Base-by-base conservation (phyloP, 169 alveolate species). In the Plasmodium coatneyi region DNA sequence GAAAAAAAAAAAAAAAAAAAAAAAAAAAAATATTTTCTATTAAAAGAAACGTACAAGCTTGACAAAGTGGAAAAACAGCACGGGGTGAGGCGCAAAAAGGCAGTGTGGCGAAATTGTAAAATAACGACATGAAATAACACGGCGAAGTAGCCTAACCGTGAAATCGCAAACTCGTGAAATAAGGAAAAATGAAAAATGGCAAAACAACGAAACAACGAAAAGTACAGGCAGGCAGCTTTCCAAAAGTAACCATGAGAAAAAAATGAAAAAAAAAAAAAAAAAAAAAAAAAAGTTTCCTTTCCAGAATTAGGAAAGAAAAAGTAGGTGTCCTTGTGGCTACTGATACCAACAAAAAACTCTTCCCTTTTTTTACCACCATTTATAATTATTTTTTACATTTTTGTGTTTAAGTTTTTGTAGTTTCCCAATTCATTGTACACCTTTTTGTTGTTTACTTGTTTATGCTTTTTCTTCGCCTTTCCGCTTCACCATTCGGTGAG, bases 191-290 rank as follows among this genome's bases (percentile, higher is more conserved):
- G 32, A 60, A 3, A 60, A 60, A 60, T 25, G 74, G 14, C 74
- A 60, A 60, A 60, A 60, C 34, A 60, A 60, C 74, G 74, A 60
- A 60, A 60, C 74, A 60, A 60, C 74, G 54, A 43, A 43, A 43
- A 43, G 54, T 43, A 43, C 54, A 43, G 54, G 54, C 54, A 43
- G 54, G 9, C 14, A 43, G 54, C 16, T 43, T 43, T 43, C 54
- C 16, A 43, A 43, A 43, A 43, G 54, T 43, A 43, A 9, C 54
- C 54, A 43, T 43, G 1, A 9, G n/a, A 43, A 43, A 43, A 43
- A 43, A 43, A 43, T 43, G 54, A 43, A 43, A 43, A 43, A 9
- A 43, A 43, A 43, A 60, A 60, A n/a, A 60, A 60, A 32, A 32
- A 32, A 32, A 32, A 32, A 60, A 60, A 60, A 16, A 60, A n/a